Percentiles rank a stretch among this genome's conserved stretches.
These are phyloP conservation scores for Penicillium freii DNA, from an alignment of 2,329 filamentous ascomycete genomes.

Conservation along the genomic window DNA sequence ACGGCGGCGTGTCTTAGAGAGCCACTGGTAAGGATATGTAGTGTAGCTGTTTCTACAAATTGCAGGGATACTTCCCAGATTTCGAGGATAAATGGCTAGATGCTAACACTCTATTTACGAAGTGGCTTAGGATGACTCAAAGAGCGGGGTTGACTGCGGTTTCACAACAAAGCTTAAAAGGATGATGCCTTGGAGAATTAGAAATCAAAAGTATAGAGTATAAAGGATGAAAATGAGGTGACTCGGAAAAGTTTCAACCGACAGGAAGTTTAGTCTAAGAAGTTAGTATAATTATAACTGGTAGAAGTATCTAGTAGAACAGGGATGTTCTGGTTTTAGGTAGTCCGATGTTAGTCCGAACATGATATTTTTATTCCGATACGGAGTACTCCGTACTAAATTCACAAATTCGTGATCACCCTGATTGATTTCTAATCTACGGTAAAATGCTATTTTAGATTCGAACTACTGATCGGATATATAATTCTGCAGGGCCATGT, in stretches of 20 bases:
- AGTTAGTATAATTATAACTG: neutral
- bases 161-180: neutral
- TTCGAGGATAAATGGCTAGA: neutral
- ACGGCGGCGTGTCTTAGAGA: neutral
- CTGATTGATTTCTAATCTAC: neutral
- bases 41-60: neutral
- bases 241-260: neutral
- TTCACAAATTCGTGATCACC: no score
- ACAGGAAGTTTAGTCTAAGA: neutral
- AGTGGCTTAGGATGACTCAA: slow-evolving; percentile 10
- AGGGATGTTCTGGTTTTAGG: neutral
- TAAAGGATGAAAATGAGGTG: neutral
- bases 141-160: neutral
- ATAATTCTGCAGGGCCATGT: neutral
- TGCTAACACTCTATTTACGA: neutral
- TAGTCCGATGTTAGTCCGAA: slow-evolving; percentile 7
- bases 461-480: neutral
- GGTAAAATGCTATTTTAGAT: neutral
- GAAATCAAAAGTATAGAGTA: neutral
- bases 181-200: neutral
- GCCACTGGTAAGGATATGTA: neutral
- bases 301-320: neutral
- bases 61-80: no score
- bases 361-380: slow-evolving; percentile 1
- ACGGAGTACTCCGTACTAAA: no score